A percentile compares a stretch with the other conserved stretches of the same genome.
Evolutionary conservation across 2,329 filamentous ascomycete species (phyloP).

Genomic region (Phyllosticta citrichinensis): DNA sequence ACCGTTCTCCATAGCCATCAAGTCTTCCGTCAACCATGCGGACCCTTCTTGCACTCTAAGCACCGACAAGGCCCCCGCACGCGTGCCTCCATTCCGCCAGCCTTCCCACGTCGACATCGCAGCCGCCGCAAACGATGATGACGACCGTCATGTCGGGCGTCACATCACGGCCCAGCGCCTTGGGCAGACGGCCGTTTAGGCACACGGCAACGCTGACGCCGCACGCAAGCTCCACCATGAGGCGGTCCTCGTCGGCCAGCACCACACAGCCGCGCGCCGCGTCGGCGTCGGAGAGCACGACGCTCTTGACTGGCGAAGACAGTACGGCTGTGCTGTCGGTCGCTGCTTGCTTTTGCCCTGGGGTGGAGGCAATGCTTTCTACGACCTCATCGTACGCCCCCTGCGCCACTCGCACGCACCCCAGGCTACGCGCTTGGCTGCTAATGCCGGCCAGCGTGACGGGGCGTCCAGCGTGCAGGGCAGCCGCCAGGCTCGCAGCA

Average conservation of each 20-base stretch:
- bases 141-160: conserved; percentile 76
- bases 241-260: conserved; percentile 70
- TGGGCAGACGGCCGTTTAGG: conserved; percentile 38
- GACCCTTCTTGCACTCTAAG: neutral
- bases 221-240: conserved; percentile 77
- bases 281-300: conserved; percentile 63
- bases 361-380: neutral
- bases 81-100: conserved; percentile 72
- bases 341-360: neutral
- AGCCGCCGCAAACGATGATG: conserved; percentile 69
- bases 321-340: neutral
- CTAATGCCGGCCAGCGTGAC: conserved; percentile 61
- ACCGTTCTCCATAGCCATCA: too few relatives aligned
- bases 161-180: conserved; percentile 87
- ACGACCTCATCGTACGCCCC: neutral
- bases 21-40: neutral
- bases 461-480: conserved; percentile 45
- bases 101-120: conserved; percentile 49
- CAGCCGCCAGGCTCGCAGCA: conserved; percentile 58
- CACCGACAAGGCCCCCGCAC: conserved; percentile 34
- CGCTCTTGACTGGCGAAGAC: conserved; percentile 41
- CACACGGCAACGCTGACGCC: conserved; percentile 62
- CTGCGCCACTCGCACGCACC: conserved; percentile 57
- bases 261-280: conserved; percentile 67
- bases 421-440: conserved; percentile 64